Evolutionary conservation across 129 eudicot genomes (phyloP).

Genomic region (Rutidosis leptorrhynchoides): DNA sequence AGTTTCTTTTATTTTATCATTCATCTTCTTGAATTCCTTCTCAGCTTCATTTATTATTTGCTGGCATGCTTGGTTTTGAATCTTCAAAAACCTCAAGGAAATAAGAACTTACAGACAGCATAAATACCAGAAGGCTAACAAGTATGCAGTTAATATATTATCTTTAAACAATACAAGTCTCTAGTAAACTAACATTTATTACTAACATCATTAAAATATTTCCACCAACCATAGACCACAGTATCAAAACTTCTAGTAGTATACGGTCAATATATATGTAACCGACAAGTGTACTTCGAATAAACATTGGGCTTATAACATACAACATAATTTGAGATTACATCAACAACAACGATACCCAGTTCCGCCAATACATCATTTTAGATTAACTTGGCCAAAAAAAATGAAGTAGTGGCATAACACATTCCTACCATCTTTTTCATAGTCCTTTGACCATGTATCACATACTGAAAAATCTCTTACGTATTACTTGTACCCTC

Average conservation of each 20-base stretch:
- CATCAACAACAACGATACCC: no score
- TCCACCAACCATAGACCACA: constrained; percentile 21
- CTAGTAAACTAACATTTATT: neutral
- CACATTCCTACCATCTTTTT: neutral
- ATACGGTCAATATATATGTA: neutral
- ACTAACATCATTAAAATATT: neutral
- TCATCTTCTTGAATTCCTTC: constrained; percentile 76
- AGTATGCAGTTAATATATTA: neutral
- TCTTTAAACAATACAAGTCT: neutral
- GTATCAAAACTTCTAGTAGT: constrained; percentile 6
- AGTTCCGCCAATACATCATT: no score
- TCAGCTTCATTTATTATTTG: constrained; percentile 77
- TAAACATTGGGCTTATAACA: neutral
- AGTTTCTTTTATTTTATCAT: constrained; percentile 58
- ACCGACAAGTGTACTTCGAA: neutral
- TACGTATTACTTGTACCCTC: constrained; percentile 3
- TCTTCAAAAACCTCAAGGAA: constrained; percentile 38
- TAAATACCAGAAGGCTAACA: constrained; percentile 3
- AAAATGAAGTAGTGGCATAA: neutral
- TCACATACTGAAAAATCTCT: neutral
- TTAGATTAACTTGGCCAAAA: neutral
- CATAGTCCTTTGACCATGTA: neutral
- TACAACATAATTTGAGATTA: constrained; percentile 12
- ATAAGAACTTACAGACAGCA: constrained; percentile 15
- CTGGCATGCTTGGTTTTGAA: constrained; percentile 84